Evolutionary conservation across 495 filamentous ascomycete genomes (phyloP), one percentile per base, ranked within the genome.

Genomic region (Hypoxylon lienhwacheense): DNA sequence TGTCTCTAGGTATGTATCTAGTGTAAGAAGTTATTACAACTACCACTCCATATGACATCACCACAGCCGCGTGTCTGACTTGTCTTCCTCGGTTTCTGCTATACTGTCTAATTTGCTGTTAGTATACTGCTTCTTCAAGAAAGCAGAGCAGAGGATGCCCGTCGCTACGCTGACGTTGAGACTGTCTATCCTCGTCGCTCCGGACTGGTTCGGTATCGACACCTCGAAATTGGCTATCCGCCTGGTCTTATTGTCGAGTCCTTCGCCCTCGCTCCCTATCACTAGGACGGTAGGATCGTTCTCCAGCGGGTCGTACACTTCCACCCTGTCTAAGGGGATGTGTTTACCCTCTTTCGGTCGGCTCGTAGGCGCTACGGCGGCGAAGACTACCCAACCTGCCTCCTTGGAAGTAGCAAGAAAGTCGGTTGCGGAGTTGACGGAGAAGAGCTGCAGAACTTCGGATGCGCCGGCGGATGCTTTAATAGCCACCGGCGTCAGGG

Each of bases 121-220:
- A 7, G 45, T 19, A 15, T 48, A 26, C 25, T 65, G 61, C 15
- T 63, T 65, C 52, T 67, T 70, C 55, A 77, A 40, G 31, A 78
- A 78, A 8, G 79, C 78, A 56, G 84, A 78, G 69, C 85, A 85
- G 32, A 96, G 68, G 26, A 96, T 66, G 3, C 81, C 89, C 3
- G 85, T 82, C n/a, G 91, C 91, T 11, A 91, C 89, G 56, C 86
- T 86, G 3, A 95, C 91, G 65, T 96, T 95, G 62, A 96, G 73
- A 70, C 89, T 93, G 53, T 96, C 91, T 11, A 90, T 75, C 10
- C 70, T 75, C 14, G 47, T 54, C 5, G 67, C 53, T 10, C 32
- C 40, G 0, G 51, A 25, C 5, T 55, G 37, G 26, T 74, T 74
- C n/a, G 74, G 75, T 35, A 82, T 77, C 28, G 70, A 77, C n/a